Percentiles rank a stretch among this genome's conserved stretches.
Conservation (phyloP, 2,329 filamentous ascomycete genomes). For the Teratosphaeria viscida region DNA sequence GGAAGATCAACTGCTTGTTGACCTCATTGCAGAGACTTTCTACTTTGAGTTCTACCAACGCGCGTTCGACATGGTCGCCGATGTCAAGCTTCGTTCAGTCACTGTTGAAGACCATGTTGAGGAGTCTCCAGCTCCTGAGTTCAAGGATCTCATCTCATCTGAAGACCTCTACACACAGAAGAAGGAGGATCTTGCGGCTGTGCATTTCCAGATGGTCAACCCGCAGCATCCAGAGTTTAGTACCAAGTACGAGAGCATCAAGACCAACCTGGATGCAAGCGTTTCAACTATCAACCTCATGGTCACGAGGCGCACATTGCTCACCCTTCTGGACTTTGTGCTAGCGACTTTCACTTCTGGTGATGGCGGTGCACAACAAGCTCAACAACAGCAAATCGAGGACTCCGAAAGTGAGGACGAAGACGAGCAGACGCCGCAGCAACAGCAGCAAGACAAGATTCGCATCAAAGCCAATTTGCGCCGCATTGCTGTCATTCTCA, state of each 20-base stretch:
- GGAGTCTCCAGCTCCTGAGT: conserved; percentile 72
- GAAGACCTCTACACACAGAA: conserved; percentile 61
- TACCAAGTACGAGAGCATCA: conserved; percentile 81
- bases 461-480: conserved; percentile 89
- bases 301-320: conserved; percentile 81
- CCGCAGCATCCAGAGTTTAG: conserved; percentile 86
- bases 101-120: conserved; percentile 92
- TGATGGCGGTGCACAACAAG: conserved; percentile 7
- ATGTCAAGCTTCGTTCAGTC: conserved; percentile 77
- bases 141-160: conserved; percentile 95
- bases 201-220: conserved; percentile 87
- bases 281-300: conserved; percentile 95
- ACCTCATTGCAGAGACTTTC: conserved; percentile 83
- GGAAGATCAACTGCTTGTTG: conserved; percentile 73
- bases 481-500: conserved; percentile 86
- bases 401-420: conserved; percentile 23
- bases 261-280: conserved; percentile 81
- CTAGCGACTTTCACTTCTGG: conserved; percentile 69
- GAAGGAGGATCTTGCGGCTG: conserved; percentile 68
- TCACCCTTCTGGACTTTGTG: conserved; percentile 89
- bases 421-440: conserved; percentile 25
- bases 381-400: conserved; percentile 14
- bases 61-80: conserved; percentile 84
- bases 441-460: conserved; percentile 55
- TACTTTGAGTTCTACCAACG: conserved; percentile 78